Conservation (phyloP, 441 rosid species). For the Aleurites moluccanus region DNA sequence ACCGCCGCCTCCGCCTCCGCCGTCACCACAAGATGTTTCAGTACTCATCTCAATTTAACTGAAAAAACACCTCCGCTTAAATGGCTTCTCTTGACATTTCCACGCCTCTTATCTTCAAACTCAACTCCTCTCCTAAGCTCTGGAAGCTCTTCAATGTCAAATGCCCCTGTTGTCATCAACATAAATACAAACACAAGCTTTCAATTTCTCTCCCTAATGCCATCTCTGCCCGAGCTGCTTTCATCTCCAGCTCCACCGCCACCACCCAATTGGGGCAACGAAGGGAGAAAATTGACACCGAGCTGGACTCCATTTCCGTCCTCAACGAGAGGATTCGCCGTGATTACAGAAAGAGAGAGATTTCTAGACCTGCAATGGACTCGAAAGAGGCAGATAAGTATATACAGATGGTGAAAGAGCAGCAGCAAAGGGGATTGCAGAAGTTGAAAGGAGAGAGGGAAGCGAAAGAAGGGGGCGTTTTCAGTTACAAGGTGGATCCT, state of each 20-base stretch:
- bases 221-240: conserved; percentile 39
- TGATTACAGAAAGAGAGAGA: conserved; percentile 60
- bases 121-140: conserved; percentile 42
- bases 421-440: conserved; percentile 90
- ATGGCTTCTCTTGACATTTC: conserved; percentile 55
- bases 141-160: conserved; percentile 37
- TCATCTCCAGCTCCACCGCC: conserved; percentile 36
- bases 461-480: conserved; percentile 35
- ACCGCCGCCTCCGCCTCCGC: neutral
- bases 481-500: conserved; percentile 90
- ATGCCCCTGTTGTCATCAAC: conserved; percentile 16
- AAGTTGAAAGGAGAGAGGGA: conserved; percentile 72
- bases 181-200: conserved; percentile 9
- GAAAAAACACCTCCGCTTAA: conserved; percentile 7
- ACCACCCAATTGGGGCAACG: conserved; percentile 32
- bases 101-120: conserved; percentile 44
- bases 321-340: conserved; percentile 82
- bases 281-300: conserved; percentile 42
- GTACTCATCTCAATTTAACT: neutral
- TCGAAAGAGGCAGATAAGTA: conserved; percentile 85
- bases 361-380: conserved; percentile 57
- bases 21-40: neutral
- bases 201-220: conserved; percentile 39
- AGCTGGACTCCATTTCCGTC: conserved; percentile 58
- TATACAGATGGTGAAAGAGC: conserved; percentile 76